Evolutionary conservation across 371 early-diverging fungal genomes (phyloP).

Genomic region (Umbelopsis sp.): DNA sequence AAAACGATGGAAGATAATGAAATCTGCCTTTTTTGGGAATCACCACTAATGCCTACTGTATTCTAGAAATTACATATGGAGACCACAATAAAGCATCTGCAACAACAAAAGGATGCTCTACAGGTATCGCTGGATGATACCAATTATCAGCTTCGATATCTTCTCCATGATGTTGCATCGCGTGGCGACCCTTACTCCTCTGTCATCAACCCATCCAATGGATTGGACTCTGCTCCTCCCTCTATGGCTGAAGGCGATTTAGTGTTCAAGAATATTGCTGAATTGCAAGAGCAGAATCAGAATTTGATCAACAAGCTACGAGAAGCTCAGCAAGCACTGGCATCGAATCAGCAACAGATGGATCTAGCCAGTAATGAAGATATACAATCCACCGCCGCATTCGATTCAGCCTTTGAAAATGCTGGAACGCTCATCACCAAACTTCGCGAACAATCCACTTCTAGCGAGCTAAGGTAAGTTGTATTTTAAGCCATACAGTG

Average conservation of each 20-base stretch:
- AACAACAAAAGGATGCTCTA: constrained; percentile 19
- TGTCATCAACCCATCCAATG: constrained; percentile 20
- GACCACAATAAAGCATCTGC: constrained; percentile 9
- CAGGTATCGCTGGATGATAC: constrained; percentile 26
- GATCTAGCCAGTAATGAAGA: not conserved
- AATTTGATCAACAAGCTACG: constrained; percentile 22
- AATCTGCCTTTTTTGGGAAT: not conserved
- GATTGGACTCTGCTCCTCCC: constrained; percentile 23
- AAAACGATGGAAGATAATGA: not conserved
- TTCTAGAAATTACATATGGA: constrained; percentile 5
- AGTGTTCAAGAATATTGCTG: constrained; percentile 28
- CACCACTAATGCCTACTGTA: not conserved
- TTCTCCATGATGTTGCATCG: constrained; percentile 27
- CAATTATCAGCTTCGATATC: constrained; percentile 30
- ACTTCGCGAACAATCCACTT: constrained; percentile 7
- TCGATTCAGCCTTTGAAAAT: constrained; percentile 7
- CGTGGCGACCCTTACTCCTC: constrained; percentile 21
- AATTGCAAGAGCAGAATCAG: constrained; percentile 29
- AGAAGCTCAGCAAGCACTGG: not conserved
- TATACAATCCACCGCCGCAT: not conserved
- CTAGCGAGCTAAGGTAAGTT: constrained; percentile 7
- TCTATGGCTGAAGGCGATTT: constrained; percentile 23
- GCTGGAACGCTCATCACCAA: constrained; percentile 17
- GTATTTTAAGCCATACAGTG: no score
- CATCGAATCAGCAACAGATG: constrained; percentile 1